phyloP scores from a whole-genome alignment of 1,284 basidiomycete species.

The Trametes versicolor region DNA sequence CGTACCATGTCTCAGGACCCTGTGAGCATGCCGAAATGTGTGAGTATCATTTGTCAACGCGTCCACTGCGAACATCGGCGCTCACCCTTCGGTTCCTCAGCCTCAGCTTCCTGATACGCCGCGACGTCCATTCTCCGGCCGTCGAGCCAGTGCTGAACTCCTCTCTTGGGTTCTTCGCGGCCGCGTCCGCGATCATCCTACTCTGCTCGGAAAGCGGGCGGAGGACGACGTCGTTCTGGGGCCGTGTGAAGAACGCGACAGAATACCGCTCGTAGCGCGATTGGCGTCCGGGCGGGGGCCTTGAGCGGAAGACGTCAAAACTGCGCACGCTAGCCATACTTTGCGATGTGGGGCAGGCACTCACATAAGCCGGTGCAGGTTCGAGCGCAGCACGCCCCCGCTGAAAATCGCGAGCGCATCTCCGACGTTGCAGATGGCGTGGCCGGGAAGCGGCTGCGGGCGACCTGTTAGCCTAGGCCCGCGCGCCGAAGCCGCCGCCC shows the following conservation, averaged over 20 bases:
- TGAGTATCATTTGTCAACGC: conserved; percentile 3
- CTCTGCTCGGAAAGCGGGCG: conserved; percentile 55
- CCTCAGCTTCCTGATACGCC: conserved; percentile 56
- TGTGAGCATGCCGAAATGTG: conserved; percentile 14
- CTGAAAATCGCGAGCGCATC: conserved; percentile 50
- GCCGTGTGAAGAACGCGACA: conserved; percentile 51
- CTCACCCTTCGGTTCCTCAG: conserved; percentile 54
- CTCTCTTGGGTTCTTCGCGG: conserved; percentile 44
- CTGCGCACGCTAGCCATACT: conserved; percentile 4
- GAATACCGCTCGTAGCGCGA: conserved; percentile 46
- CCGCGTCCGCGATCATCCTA: conserved; percentile 52
- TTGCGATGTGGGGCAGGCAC: conserved; percentile 11
- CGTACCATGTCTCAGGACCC: conserved; percentile 41
- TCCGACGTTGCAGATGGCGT: conserved; percentile 52
- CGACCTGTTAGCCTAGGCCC: conserved; percentile 6
- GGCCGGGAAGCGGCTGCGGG: conserved; percentile 46
- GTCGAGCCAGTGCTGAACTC: conserved; percentile 53
- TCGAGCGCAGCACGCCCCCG: conserved; percentile 50
- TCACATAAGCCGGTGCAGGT: conserved; percentile 49
- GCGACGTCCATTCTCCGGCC: conserved; percentile 58
- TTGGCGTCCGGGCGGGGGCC: conserved; percentile 48
- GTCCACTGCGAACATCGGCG: not conserved
- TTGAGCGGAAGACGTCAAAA: conserved; percentile 26
- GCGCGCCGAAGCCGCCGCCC: conserved; percentile 17
- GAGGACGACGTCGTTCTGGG: conserved; percentile 45